Evolutionary conservation across 2,329 filamentous ascomycete genomes (phyloP).

Genomic region (Epichloe coenophiala): DNA sequence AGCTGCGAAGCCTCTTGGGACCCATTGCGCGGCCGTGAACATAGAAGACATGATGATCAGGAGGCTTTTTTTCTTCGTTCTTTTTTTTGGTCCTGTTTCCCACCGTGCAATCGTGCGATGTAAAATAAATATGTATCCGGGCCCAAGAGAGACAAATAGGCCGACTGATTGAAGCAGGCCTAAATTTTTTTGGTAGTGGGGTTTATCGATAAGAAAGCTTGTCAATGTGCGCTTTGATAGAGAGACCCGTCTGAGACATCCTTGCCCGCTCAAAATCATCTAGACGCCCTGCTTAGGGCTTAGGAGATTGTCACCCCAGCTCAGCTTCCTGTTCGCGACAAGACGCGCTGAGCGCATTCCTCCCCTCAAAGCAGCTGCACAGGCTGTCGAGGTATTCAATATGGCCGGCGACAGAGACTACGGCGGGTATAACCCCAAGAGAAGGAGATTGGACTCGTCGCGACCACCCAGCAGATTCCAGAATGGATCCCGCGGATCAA

Average conservation of each 20-base stretch:
- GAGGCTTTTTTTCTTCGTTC: not conserved
- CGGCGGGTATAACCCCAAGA: constrained; percentile 25
- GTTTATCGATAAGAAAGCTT: constrained; percentile 25
- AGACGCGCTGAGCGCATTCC: not conserved
- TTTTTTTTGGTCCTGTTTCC: not conserved
- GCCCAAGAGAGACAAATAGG: not conserved
- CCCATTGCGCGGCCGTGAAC: constrained; percentile 67
- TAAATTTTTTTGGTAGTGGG: constrained; percentile 24
- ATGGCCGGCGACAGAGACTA: constrained; percentile 25
- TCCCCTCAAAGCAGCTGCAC: not conserved
- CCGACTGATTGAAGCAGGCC: constrained; percentile 3
- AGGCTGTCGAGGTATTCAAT: not conserved
- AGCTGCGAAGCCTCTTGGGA: constrained; percentile 62
- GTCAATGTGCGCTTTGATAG: not conserved
- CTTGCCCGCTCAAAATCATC: constrained; percentile 10
- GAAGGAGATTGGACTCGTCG: constrained; percentile 22
- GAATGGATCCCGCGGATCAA: constrained; percentile 20
- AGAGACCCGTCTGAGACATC: too few species aligned
- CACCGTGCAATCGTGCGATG: not conserved
- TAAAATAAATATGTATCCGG: not conserved
- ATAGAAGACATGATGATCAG: constrained; percentile 49
- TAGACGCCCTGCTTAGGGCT: not conserved
- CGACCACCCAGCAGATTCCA: constrained; percentile 17
- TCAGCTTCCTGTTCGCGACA: not conserved
- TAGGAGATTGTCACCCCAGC: not conserved